Evolutionary conservation across 192 early-diverging fungal species (phyloP), one percentile per base, ranked within the genome.

Genomic region (Podila clonocystis): DNA sequence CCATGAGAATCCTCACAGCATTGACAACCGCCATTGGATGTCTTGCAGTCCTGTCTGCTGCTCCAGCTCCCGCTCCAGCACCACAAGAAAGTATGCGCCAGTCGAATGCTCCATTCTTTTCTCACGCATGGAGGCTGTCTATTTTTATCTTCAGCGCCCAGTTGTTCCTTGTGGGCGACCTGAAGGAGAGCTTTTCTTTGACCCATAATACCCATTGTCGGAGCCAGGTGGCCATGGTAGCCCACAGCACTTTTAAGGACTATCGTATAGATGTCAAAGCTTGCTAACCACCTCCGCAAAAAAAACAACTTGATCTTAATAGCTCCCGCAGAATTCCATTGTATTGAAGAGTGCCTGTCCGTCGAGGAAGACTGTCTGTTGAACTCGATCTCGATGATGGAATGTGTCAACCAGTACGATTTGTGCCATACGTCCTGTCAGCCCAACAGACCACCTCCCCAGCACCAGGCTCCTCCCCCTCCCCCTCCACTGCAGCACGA

Each of bases 311-410:
- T 24, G 24, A 36, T 9, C 34, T 22, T 26, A 55, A 55, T 55
- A 55, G 52, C 52, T 26, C 2, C 52, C 0, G 52, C 20, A 17
- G 52, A 55, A 55, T 55, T 4, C 52, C 52, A 55, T 26, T 55
- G 52, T 26, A 55, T 55, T 26, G 52, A 24, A 22, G 20, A n/a
- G 24, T 55, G 52, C 24, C 52, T 55, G 8, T n/a, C 24, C 52
- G 52, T 55, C 24, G 52, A 55, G 52, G 52, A 55, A 55, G 52
- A 55, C n/a, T 55, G 52, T 17, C 24, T 55, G 52, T 17, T 55
- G n/a, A 55, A 55, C 52, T 55, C 52, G 52, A 55, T 55, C 24
- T 55, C 52, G 24, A 55, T 55, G 52, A 55, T 22, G 6, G 52
- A 55, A 9, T 55, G 52, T 22, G 52, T 55, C 52, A 55, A 55